A percentile compares a stretch with the other conserved stretches of the same genome.
These are phyloP conservation scores for Ophiosphaerella korrae DNA, from an alignment of 2,329 filamentous ascomycete species.

Conservation along the genomic window DNA sequence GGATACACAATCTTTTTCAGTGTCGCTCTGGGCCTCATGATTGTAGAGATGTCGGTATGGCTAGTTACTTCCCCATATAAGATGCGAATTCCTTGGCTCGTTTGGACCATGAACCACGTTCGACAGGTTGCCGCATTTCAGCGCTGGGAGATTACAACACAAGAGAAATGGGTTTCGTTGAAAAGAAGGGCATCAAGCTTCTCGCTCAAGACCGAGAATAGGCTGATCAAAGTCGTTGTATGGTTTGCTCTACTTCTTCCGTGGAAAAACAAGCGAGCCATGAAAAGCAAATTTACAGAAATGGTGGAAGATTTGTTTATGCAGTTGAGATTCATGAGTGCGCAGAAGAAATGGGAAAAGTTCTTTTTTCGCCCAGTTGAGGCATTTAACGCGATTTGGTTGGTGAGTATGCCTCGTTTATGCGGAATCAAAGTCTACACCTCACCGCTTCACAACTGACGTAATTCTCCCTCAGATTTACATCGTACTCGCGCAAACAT, in stretches of 20 bases:
- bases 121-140: conserved; percentile 16
- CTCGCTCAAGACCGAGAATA: conserved; percentile 7
- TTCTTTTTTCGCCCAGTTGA: conserved; percentile 43
- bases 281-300: conserved; percentile 4
- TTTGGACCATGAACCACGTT: conserved; percentile 15
- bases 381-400: conserved; percentile 45
- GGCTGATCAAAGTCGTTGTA: conserved; percentile 9
- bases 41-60: conserved; percentile 49
- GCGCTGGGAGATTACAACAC: conserved; percentile 10
- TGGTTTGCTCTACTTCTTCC: conserved; percentile 7
- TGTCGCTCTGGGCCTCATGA: conserved; percentile 40
- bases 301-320: conserved; percentile 7
- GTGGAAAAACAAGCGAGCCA: conserved; percentile 3
- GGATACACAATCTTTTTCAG: conserved; percentile 52
- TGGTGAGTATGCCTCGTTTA: conserved; percentile 22
- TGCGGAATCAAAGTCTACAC: too few species aligned
- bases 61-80: conserved; percentile 26
- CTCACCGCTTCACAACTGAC: too few species aligned
- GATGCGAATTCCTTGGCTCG: conserved; percentile 17
- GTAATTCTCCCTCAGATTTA: conserved; percentile 8
- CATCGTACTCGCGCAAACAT: conserved; percentile 46
- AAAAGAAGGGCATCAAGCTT: conserved; percentile 11
- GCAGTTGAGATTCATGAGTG: conserved; percentile 14
- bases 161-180: conserved; percentile 11
- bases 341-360: conserved; percentile 28